A percentile compares a stretch with the other conserved stretches of the same genome.
These are phyloP conservation scores for Lodderomyces orthopsilosis DNA, from an alignment of 1,139 yeast genomes.

Conservation along the genomic window DNA sequence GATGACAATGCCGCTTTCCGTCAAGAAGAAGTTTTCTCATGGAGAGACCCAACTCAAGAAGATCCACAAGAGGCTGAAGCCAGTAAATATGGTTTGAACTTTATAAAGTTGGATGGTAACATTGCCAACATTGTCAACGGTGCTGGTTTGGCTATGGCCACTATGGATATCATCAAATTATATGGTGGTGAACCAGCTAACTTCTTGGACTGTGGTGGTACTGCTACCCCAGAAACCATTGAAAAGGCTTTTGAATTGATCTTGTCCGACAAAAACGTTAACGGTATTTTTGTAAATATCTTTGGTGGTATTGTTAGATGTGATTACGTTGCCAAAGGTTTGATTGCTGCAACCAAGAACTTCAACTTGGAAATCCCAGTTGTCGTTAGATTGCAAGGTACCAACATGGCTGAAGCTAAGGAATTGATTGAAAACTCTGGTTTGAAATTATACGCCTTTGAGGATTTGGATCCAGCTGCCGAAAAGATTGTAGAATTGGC, in stretches of 20 bases:
- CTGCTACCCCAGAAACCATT: conserved; percentile 98
- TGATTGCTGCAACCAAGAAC: conserved; percentile 94
- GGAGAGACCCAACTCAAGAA: conserved; percentile 98
- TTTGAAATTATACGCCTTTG: conserved; percentile 85
- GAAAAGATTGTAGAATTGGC: conserved; percentile 83
- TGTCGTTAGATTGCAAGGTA: conserved; percentile 98
- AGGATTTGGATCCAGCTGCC: conserved; percentile 97
- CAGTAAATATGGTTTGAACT: conserved; percentile 84
- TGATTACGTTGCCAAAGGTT: conserved; percentile 97
- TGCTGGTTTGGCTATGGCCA: conserved; percentile 99
- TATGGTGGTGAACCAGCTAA: conserved; percentile 99
- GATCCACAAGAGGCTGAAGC: conserved; percentile 97
- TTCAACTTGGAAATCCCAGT: conserved; percentile 92
- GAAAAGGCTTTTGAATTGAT: conserved; percentile 96
- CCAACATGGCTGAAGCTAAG: conserved; percentile 88
- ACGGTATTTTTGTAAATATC: conserved; percentile 96
- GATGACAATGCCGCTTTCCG: conserved; percentile 96
- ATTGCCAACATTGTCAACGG: conserved; percentile 99
- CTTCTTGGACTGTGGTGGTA: conserved; percentile 99
- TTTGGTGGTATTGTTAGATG: conserved; percentile 99
- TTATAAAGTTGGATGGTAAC: conserved; percentile 96
- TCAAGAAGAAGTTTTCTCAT: conserved; percentile 88
- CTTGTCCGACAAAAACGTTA: conserved; percentile 82
- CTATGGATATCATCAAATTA: conserved; percentile 98
- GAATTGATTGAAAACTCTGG: conserved; percentile 86